Evolutionary conservation across 129 eudicot genomes (phyloP), one percentile per base, ranked within the genome.

Genomic region (Centrapalus pauciflorus): DNA sequence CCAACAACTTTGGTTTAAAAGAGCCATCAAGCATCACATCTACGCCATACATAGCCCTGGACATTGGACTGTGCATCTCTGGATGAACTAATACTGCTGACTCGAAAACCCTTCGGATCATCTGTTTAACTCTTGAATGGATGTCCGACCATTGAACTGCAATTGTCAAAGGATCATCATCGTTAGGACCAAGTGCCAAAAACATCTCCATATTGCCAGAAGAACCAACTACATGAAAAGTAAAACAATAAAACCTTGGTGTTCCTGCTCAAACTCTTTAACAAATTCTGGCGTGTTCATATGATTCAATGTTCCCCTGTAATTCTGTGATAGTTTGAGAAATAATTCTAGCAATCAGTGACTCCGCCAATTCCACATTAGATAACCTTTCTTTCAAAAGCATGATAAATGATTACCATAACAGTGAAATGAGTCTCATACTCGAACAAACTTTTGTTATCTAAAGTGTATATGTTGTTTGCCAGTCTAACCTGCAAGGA

Each of bases 351-450:
- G 35, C 63, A 29, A 54, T 34, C 26, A 41, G 21, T 41, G 5
- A 57, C 10, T 48, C 5, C 57, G 57, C 9, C 35, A 26, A 55
- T 55, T 55, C 5, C 10, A 30, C 48, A 63, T 9, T 11, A 24
- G 7, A 70, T 4, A 58, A 23, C 2, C 12, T 27, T 11, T 20
- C 26, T 5, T 9, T 25, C 12, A 56, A 2, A 27, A 37, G 37
- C 1, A 14, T 4, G 71, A 52, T 27, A 23, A 19, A 35, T 12
- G 34, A 55, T 84, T 82, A 94, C 99, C 97, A 86, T 94, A 20
- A 94, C 99, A n/a, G 99, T 94, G 73, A 94, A 94, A 83, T 94
- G 99, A 20, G 97, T 94, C 79, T 94, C 97, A 26, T 94, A 94
- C 70, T 94, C 94, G 24, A 55, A 86, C 51, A 94, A 78, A 65